Evolutionary conservation across 2,329 filamentous ascomycete genomes (phyloP).

Genomic region (Alternaria alternata): DNA sequence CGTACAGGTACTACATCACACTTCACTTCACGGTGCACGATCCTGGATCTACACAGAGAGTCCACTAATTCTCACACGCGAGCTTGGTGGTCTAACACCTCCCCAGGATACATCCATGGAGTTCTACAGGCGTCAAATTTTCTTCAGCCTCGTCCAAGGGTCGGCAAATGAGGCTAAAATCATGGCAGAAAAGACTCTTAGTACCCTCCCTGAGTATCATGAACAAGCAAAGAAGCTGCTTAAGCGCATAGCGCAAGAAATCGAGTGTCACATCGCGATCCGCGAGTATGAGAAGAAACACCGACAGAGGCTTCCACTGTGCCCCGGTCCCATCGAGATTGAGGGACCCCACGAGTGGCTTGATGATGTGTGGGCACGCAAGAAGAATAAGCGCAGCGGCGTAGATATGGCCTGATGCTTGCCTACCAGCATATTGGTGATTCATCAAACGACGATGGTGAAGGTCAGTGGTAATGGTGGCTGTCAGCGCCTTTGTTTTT

Average conservation of each 20-base stretch:
- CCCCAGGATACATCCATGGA: conserved; percentile 28
- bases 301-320: conserved; percentile 35
- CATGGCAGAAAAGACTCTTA: conserved; percentile 17
- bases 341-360: conserved; percentile 36
- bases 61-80: conserved; percentile 29
- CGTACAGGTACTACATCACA: conserved; percentile 34
- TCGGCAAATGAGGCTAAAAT: conserved; percentile 12
- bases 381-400: conserved; percentile 31
- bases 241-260: conserved; percentile 31
- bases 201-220: conserved; percentile 3
- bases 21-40: conserved; percentile 25
- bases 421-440: neutral
- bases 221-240: conserved; percentile 22
- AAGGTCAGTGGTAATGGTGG: neutral
- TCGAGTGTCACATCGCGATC: conserved; percentile 27
- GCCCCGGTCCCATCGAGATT: conserved; percentile 32
- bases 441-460: neutral
- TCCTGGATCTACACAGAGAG: conserved; percentile 39
- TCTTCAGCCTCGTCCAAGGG: conserved; percentile 24
- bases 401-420: conserved; percentile 11
- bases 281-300: conserved; percentile 33
- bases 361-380: conserved; percentile 28
- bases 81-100: conserved; percentile 30
- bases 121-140: conserved; percentile 35
- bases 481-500: conserved; percentile 10